Conservation (phyloP, 2,329 filamentous ascomycete species). For the Cryphonectria carpinicola region DNA sequence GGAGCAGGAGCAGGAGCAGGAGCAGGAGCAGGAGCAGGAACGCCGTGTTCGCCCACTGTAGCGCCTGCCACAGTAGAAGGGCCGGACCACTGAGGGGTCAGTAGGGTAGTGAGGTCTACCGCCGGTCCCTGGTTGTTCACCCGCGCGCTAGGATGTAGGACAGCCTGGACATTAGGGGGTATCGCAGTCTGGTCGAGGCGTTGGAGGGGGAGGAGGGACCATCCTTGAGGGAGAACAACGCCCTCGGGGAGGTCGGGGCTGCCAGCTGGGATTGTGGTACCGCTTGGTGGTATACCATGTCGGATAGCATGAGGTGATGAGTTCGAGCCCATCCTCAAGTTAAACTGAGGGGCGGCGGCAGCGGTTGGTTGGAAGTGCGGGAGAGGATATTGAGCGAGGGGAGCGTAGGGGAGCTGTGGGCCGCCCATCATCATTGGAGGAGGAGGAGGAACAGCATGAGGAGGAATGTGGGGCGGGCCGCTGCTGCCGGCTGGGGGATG, state of each 20-base stretch:
- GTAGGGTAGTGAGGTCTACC: conserved; percentile 19
- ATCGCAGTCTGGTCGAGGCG: conserved; percentile 43
- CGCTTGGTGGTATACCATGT: conserved; percentile 50
- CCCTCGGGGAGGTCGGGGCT: conserved; percentile 66
- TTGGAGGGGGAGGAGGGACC: conserved; percentile 66
- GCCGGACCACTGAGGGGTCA: neutral
- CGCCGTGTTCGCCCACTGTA: neutral
- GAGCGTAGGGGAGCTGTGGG: neutral
- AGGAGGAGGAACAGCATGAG: neutral
- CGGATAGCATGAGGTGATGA: conserved; percentile 51
- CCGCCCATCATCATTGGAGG: neutral
- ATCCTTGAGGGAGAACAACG: conserved; percentile 66
- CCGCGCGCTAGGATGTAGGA: neutral
- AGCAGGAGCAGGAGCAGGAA: neutral
- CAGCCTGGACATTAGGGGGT: neutral
- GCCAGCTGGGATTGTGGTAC: conserved; percentile 60
- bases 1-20: neutral
- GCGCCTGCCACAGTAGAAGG: neutral
- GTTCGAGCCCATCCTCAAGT: conserved; percentile 43
- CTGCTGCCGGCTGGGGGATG: conserved; percentile 17
- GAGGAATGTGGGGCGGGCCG: conserved; percentile 26
- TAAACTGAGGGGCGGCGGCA: conserved; percentile 29
- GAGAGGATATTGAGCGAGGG: conserved; percentile 23
- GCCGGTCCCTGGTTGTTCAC: conserved; percentile 27
- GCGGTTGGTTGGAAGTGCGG: conserved; percentile 11